phyloP scores from a whole-genome alignment of 164 flowering plant genomes.

The Kingdonia uniflora region DNA sequence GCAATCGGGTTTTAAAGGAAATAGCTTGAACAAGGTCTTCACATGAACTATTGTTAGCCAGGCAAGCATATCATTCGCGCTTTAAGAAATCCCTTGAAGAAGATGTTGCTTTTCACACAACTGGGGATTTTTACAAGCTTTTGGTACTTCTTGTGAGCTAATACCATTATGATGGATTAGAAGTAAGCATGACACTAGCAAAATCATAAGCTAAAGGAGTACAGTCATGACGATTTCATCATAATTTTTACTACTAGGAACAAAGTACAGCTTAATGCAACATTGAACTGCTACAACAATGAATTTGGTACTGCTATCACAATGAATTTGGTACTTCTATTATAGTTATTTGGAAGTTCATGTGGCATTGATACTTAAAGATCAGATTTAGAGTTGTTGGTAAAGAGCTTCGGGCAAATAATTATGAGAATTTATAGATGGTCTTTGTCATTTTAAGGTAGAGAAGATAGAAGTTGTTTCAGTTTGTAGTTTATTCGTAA shows the following conservation, averaged over 20 bases:
- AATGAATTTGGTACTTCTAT: too few relatives aligned
- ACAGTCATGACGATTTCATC: slow-evolving; percentile 53
- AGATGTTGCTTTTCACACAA: slow-evolving; percentile 66
- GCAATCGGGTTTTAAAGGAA: slow-evolving; percentile 53
- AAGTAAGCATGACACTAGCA: slow-evolving; percentile 54
- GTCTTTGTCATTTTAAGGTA: too few relatives aligned
- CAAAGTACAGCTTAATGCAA: slow-evolving; percentile 71
- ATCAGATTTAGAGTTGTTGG: too few relatives aligned
- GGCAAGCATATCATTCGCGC: slow-evolving; percentile 62
- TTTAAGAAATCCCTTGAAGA: slow-evolving; percentile 76
- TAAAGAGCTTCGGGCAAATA: too few relatives aligned
- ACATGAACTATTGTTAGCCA: slow-evolving; percentile 36
- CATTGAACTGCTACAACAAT: slow-evolving; percentile 60
- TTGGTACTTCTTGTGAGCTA: slow-evolving; percentile 53
- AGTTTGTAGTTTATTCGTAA: too few relatives aligned
- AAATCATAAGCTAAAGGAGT: slow-evolving; percentile 56
- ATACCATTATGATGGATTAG: slow-evolving; percentile 56
- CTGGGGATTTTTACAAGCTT: slow-evolving; percentile 66
- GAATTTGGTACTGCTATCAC: slow-evolving; percentile 39
- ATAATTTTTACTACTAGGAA: slow-evolving; percentile 69
- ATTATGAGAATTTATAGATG: too few relatives aligned
- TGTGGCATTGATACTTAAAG: too few relatives aligned
- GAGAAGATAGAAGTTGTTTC: too few relatives aligned
- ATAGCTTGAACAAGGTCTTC: slow-evolving; percentile 65
- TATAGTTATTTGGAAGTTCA: too few relatives aligned